Evolutionary conservation across 2,329 filamentous ascomycete genomes (phyloP).

Genomic region (Trichothecium sympodiale): DNA sequence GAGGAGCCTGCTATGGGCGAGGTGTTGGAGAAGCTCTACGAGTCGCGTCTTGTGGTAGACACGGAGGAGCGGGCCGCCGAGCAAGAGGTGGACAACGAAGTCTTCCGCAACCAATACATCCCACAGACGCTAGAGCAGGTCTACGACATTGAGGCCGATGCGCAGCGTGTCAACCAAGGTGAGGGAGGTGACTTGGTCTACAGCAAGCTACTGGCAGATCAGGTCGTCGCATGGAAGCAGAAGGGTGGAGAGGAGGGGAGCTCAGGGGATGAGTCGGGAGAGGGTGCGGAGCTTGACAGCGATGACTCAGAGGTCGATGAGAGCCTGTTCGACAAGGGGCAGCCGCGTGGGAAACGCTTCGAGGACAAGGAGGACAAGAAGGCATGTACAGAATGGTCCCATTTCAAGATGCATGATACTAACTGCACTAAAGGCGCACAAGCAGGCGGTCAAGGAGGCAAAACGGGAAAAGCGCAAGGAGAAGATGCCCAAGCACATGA

Average conservation of each 20-base stretch:
- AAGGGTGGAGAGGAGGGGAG: conserved; percentile 21
- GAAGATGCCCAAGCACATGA: conserved; percentile 93
- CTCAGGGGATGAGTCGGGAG: conserved; percentile 32
- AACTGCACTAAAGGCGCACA: conserved; percentile 45
- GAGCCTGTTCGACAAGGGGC: conserved; percentile 50
- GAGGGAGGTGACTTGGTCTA: conserved; percentile 73
- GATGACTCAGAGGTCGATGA: conserved; percentile 33
- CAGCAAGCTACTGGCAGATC: conserved; percentile 68
- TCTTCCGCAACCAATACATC: conserved; percentile 94
- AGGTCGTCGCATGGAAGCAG: conserved; percentile 33
- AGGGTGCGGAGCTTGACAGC: conserved; percentile 34
- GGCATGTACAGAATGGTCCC: conserved; percentile 26
- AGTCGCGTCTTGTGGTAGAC: conserved; percentile 37
- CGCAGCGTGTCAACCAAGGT: conserved; percentile 62
- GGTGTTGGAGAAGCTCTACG: conserved; percentile 57
- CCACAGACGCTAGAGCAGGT: conserved; percentile 93
- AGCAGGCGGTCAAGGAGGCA: conserved; percentile 85
- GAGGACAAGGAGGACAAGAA: conserved; percentile 87
- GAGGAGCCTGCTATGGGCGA: conserved; percentile 51
- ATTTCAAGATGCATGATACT: conserved; percentile 14
- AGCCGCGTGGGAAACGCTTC: conserved; percentile 71
- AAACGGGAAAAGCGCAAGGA: conserved; percentile 87
- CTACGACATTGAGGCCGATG: conserved; percentile 90
- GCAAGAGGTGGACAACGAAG: conserved; percentile 72
- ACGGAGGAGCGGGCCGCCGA: conserved; percentile 44